Base-by-base conservation (phyloP, 2,329 filamentous ascomycete species). In the Mycocentrospora acerina region DNA sequence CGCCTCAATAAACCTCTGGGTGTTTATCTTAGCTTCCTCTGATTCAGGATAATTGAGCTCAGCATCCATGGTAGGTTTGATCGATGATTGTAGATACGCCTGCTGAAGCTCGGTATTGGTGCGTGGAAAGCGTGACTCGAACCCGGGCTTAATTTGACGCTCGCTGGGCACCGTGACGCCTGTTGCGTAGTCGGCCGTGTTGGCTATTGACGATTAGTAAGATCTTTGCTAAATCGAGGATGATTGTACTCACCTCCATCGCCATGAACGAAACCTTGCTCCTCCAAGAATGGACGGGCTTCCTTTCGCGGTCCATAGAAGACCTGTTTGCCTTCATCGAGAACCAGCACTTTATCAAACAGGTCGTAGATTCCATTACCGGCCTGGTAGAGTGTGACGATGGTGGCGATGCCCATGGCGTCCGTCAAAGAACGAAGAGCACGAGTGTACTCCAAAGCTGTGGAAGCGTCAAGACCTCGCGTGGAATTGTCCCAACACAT, bases 251-350 rank as follows among this genome's bases (percentile, higher is more conserved):
- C 5, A 22, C 19, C 19, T 4, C 81, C 77, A 5, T 80, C 74
- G 0, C 73, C 71, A 51, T 79, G 86, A 16, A 80, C 53, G 53
- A 88, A 90, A 14, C 86, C 86, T 59, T 83, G 79, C 8, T 74
- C 64, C 53, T 82, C 78, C 48, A 90, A 88, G 61, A 82, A 90
- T 0, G 68, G 66, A 45, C 77, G 81, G 2, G 86, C 86, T 4
- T 73, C 62, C 4, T 55, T 59, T 0, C 78, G 77, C 0, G 78
- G 75, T 0, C 87, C 87, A 47, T 83, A 90, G 69, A 80, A 91
- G 44, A 90, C 87, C 59, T 90, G 79, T 1, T 83, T 77, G 4
- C 87, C 87, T 55, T 89, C 83, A 53, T 90, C 88, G 0, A 90
- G 70, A 0, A 91, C 81, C 0, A 83, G 74, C 0, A 80, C 80